Evolutionary conservation across 2,329 filamentous ascomycete species (phyloP).

Genomic region (Botryotinia convoluta): DNA sequence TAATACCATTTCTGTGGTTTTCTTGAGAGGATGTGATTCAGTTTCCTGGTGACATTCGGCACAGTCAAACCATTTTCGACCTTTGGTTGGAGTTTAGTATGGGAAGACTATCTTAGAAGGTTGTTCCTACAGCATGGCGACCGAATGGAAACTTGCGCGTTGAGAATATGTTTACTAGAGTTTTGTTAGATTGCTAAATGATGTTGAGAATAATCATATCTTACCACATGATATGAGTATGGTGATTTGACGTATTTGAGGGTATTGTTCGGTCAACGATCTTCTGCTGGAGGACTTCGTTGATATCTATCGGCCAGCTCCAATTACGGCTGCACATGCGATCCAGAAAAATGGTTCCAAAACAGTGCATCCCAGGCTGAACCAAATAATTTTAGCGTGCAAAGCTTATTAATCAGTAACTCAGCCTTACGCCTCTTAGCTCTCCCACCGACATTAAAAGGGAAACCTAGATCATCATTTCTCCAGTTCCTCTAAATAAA

Average conservation of each 20-base stretch:
- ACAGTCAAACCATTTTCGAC: slow-evolving; percentile 98
- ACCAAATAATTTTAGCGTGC: background rate
- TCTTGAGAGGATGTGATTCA: slow-evolving; percentile 71
- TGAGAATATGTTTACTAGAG: slow-evolving; percentile 90
- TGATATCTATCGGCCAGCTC: background rate
- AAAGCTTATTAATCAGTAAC: slow-evolving; percentile 2
- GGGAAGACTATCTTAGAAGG: background rate
- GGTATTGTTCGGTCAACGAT: background rate
- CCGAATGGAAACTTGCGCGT: slow-evolving; percentile 94
- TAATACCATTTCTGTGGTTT: slow-evolving; percentile 75
- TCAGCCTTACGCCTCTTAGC: slow-evolving; percentile 21
- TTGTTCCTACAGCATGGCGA: slow-evolving; percentile 80
- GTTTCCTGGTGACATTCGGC: slow-evolving; percentile 87
- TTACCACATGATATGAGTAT: slow-evolving; percentile 35
- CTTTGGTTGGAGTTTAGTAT: slow-evolving; percentile 44
- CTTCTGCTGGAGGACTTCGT: background rate
- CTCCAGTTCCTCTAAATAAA: slow-evolving; percentile 10
- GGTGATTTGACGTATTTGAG: background rate
- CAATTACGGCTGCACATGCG: background rate
- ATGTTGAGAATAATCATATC: background rate
- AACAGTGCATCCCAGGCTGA: slow-evolving; percentile 3
- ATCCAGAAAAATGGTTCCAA: background rate
- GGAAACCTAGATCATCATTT: slow-evolving; percentile 16
- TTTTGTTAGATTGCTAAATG: slow-evolving; percentile 19
- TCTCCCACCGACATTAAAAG: background rate